Conservation (phyloP, 441 rosid species). For the Francoa sonchifolia region DNA sequence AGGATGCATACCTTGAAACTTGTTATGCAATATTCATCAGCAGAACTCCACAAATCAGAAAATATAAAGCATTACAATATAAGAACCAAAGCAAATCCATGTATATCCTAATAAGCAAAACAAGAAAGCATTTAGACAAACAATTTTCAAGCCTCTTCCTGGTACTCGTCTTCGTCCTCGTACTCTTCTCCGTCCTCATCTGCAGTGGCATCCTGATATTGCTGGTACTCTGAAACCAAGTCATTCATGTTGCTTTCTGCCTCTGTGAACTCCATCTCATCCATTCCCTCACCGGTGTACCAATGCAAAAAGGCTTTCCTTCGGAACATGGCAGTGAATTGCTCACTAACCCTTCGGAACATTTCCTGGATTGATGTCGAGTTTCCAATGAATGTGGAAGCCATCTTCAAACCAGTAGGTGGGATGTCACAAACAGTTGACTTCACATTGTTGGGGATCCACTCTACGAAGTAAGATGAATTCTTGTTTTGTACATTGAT, state of each 20-base stretch:
- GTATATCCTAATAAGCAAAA: no score
- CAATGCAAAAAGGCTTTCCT: slow-evolving; percentile 44
- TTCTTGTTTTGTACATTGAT: slow-evolving; percentile 41
- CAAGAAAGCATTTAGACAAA: no score
- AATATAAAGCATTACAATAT: no score
- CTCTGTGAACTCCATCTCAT: slow-evolving; percentile 44
- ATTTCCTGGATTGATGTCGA: no score
- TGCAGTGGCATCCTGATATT: slow-evolving; percentile 33
- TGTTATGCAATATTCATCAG: no score
- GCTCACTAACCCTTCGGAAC: no score
- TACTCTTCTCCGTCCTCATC: slow-evolving; percentile 18
- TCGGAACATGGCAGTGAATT: slow-evolving; percentile 39
- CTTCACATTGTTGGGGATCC: slow-evolving; percentile 40
- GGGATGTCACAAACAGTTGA: slow-evolving; percentile 43
- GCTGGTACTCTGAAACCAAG: slow-evolving; percentile 42
- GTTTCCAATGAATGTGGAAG: slow-evolving; percentile 38
- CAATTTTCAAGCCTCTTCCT: no score
- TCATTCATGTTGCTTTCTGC: no score
- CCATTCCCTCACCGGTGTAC: slow-evolving; percentile 50
- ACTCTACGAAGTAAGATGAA: slow-evolving; percentile 40
- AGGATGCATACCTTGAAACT: no score
- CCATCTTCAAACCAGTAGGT: slow-evolving; percentile 32
- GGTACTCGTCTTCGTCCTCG: slow-evolving; percentile 25
- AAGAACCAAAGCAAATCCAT: no score
- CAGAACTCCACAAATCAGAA: no score